phyloP scores from a whole-genome alignment of 2,329 filamentous ascomycete genomes.

The Aureobasidium sp. region DNA sequence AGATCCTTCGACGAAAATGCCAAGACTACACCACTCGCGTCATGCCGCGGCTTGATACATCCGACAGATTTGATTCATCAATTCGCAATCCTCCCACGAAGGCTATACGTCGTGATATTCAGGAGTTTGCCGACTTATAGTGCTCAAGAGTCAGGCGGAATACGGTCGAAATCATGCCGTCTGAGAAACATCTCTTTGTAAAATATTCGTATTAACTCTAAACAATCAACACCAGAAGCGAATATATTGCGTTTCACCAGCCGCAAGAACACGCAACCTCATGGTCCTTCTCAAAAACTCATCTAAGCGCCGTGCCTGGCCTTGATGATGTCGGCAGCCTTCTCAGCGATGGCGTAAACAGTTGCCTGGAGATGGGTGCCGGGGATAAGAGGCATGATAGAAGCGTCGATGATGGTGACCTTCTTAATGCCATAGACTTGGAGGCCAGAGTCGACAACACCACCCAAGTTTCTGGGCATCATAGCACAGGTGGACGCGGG shows the following conservation, averaged over 20 bases:
- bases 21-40: background rate
- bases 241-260: background rate
- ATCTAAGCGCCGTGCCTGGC: constrained; percentile 22
- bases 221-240: background rate
- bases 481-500: constrained; percentile 28
- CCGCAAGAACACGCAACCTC: constrained; percentile 23
- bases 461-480: constrained; percentile 25
- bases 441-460: constrained; percentile 26
- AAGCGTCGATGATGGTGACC: constrained; percentile 29
- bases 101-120: background rate
- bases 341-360: constrained; percentile 31
- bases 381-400: constrained; percentile 26
- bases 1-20: background rate
- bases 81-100: background rate
- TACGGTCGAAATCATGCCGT: background rate
- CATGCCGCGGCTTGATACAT: background rate
- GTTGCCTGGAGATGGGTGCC: constrained; percentile 28
- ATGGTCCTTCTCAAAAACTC: constrained; percentile 21
- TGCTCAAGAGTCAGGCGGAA: no score
- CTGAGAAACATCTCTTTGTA: background rate
- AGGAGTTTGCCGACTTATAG: background rate
- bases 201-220: background rate
- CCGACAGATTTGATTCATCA: background rate
- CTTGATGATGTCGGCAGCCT: constrained; percentile 24
- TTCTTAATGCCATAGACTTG: constrained; percentile 28